Base-by-base conservation (phyloP, 108 stramenopile genomes). In the Cyclotella baltica region DNA sequence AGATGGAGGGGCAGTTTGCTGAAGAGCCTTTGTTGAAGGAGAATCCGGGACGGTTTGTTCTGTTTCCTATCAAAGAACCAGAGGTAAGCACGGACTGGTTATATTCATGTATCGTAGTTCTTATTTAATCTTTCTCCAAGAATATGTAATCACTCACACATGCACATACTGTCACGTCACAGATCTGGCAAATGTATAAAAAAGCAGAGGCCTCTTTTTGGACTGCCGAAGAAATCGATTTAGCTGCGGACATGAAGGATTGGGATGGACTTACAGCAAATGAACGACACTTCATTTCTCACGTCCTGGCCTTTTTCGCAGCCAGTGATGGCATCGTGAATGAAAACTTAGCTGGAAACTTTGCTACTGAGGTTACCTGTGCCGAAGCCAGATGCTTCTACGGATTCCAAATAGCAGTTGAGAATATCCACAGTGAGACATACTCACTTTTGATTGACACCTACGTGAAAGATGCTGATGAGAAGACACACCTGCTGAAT, bases 401-500 rank as follows among this genome's bases (percentile, higher is more conserved):
- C 80, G 99, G 99, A 47, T 99, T 99, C 69, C 99, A 99, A 86
- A 99, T 99, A 75, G 98, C 98, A 43, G 98, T 99, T 61, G 99
- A 99, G 84, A 99, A 98, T 78, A 99, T 99, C 73, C 99, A 99
- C 84, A 89, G 89, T 34, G 99, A 99, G 88, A 98, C 99, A 3
- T 99, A 99, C 81, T 92, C 88, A 50, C 87, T 99, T 13, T 85
- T 99, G 67, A 99, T 99, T 87, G 99, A 99, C 81, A 99, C 98
- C 0, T 99, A 99, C 81, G 91, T 99, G 64, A 95, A 93, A 66
- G 94, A 97, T 38, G 75, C 82, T 18, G 70, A 83, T 57, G 92
- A 96, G 62, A 96, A 96, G 88, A 58, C 63, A 37, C 83, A 81
- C 61, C 86, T 98, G n/a, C 84, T 98, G 53, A 86, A 92, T 53